Evolutionary conservation across 805 yeast species (phyloP).

Genomic region (Candida incommunis): DNA sequence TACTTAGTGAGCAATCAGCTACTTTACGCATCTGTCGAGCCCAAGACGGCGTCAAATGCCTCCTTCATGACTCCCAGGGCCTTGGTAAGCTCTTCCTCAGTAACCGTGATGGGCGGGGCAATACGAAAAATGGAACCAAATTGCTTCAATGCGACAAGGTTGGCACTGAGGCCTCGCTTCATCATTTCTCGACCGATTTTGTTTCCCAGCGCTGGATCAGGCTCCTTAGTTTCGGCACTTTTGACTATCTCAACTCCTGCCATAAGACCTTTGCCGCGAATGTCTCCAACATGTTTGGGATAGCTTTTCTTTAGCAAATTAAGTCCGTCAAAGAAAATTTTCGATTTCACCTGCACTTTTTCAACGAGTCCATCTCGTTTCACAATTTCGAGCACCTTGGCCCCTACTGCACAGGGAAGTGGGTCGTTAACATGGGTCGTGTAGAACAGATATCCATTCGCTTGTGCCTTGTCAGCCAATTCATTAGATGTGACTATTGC

Average conservation of each 20-base stretch:
- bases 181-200: neutral
- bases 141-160: neutral
- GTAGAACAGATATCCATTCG: neutral
- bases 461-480: neutral
- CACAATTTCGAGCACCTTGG: neutral
- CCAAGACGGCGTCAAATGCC: constrained; percentile 1
- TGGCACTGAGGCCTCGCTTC: neutral
- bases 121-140: neutral
- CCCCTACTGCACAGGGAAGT: neutral
- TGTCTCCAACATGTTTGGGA: neutral
- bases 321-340: neutral
- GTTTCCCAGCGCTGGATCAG: neutral
- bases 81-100: neutral
- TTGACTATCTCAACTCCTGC: neutral
- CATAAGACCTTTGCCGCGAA: neutral
- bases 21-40: neutral
- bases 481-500: neutral
- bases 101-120: neutral
- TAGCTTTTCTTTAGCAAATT: neutral
- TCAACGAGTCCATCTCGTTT: neutral
- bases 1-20: no score
- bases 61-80: neutral
- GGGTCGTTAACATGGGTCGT: constrained; percentile 1
- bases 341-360: neutral
- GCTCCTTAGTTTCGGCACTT: neutral